phyloP scores from a whole-genome alignment of 2,329 filamentous ascomycete genomes.

The Trichoderma polysporum region DNA sequence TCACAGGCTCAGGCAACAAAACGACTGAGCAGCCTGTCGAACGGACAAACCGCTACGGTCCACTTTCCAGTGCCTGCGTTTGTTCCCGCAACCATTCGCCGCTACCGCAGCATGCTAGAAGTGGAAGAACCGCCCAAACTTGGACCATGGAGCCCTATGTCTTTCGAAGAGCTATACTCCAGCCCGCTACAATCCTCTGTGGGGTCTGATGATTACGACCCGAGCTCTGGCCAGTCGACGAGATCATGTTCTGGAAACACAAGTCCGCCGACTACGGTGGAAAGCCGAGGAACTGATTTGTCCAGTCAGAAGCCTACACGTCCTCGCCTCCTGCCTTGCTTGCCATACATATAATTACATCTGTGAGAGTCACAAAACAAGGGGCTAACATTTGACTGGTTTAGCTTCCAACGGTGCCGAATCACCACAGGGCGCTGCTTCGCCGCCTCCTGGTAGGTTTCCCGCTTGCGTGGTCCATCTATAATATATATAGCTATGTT shows the following conservation, averaged over 20 bases:
- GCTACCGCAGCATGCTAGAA: slow-evolving; percentile 55
- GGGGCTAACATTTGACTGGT: slow-evolving; percentile 38
- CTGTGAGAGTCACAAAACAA: neutral
- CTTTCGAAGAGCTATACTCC: slow-evolving; percentile 49
- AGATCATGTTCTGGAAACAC: slow-evolving; percentile 3
- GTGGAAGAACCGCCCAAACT: slow-evolving; percentile 50
- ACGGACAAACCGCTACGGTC: slow-evolving; percentile 22
- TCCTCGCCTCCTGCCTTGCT: neutral
- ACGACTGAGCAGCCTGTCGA: slow-evolving; percentile 37
- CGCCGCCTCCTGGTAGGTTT: slow-evolving; percentile 42
- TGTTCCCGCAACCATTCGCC: slow-evolving; percentile 28
- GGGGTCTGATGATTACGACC: neutral
- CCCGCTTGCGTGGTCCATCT: slow-evolving; percentile 29
- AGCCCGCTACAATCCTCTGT: slow-evolving; percentile 7
- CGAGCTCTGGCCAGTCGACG: slow-evolving; percentile 20
- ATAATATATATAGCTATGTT: slow-evolving; percentile 31
- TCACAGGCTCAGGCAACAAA: slow-evolving; percentile 27
- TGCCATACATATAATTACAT: neutral
- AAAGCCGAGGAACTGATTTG: slow-evolving; percentile 14
- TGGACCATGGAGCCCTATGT: slow-evolving; percentile 43
- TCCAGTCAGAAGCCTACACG: slow-evolving; percentile 38
- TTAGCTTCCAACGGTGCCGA: slow-evolving; percentile 49
- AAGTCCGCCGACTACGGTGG: neutral
- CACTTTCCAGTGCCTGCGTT: slow-evolving; percentile 16
- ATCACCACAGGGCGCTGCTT: slow-evolving; percentile 45